A percentile compares a stretch with the other conserved stretches of the same genome.
phyloP scores from a whole-genome alignment of 2,329 filamentous ascomycete species.

The Myriosclerotinia scirpicola region DNA sequence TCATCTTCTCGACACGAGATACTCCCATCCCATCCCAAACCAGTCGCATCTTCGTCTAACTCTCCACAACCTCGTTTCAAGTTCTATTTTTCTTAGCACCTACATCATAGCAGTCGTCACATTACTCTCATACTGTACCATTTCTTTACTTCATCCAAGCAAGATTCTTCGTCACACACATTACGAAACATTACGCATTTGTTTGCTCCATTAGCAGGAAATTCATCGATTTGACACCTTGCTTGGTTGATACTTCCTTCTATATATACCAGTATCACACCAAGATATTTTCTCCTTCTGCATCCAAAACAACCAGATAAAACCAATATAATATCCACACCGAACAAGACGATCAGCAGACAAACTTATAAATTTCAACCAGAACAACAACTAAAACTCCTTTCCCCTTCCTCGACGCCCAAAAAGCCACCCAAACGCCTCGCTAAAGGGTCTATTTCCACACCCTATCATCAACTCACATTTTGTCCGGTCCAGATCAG shows the following conservation, averaged over 20 bases:
- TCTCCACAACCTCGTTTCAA: background rate
- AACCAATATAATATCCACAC: background rate
- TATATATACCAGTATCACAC: background rate
- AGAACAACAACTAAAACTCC: background rate
- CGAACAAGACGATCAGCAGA: background rate
- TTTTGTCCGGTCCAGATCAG: background rate
- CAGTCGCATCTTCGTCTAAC: background rate
- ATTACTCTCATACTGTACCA: background rate
- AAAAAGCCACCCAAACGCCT: conserved; percentile 6
- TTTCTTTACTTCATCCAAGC: background rate
- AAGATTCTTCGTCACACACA: background rate
- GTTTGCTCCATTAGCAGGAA: background rate
- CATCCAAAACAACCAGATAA: conserved; percentile 1
- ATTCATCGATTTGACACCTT: background rate
- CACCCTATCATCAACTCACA: background rate
- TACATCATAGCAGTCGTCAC: background rate
- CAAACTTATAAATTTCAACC: background rate
- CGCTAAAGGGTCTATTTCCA: conserved; percentile 13
- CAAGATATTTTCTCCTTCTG: background rate
- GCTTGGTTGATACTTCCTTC: background rate
- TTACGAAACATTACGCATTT: background rate
- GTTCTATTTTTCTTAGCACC: background rate
- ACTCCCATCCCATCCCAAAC: background rate
- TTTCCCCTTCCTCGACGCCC: background rate
- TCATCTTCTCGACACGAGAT: background rate